phyloP scores from a whole-genome alignment of 2,329 filamentous ascomycete species.

The Dothistroma septosporum region DNA sequence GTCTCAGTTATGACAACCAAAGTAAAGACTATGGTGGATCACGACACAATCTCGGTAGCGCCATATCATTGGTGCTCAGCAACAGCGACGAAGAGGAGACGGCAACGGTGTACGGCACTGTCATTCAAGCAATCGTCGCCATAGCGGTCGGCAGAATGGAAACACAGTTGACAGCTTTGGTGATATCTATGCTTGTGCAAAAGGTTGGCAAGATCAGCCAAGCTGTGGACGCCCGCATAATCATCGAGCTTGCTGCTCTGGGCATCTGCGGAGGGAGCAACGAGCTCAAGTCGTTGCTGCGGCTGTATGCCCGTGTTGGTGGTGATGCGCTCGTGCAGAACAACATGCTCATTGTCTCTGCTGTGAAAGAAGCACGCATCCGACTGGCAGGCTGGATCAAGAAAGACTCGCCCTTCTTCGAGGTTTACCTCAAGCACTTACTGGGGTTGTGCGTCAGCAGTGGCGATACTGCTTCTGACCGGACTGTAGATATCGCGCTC shows the following conservation, averaged over 20 bases:
- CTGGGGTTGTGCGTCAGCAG: slow-evolving; percentile 85
- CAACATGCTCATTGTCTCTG: slow-evolving; percentile 63
- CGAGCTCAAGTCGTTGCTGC: slow-evolving; percentile 82
- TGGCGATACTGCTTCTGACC: slow-evolving; percentile 67
- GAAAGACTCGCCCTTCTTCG: slow-evolving; percentile 69
- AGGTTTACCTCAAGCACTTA: slow-evolving; percentile 77
- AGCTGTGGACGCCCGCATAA: slow-evolving; percentile 77
- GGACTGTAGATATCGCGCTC: slow-evolving; percentile 56
- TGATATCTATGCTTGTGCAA: slow-evolving; percentile 93
- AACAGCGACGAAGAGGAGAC: slow-evolving; percentile 75
- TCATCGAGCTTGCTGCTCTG: slow-evolving; percentile 73
- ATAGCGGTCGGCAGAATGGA: slow-evolving; percentile 79
- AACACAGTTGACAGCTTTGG: slow-evolving; percentile 86
- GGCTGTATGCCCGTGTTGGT: slow-evolving; percentile 72
- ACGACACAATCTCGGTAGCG: slow-evolving; percentile 54
- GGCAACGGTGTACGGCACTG: slow-evolving; percentile 71
- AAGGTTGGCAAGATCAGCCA: slow-evolving; percentile 83
- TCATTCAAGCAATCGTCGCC: slow-evolving; percentile 93
- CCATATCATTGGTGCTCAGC: slow-evolving; percentile 69
- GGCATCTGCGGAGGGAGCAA: slow-evolving; percentile 71
- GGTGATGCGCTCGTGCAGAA: slow-evolving; percentile 68
- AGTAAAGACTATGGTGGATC: slow-evolving; percentile 17
- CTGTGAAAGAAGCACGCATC: slow-evolving; percentile 73
- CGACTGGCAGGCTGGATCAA: slow-evolving; percentile 68
- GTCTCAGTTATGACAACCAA: slow-evolving; percentile 14